phyloP scores from a whole-genome alignment of 1,284 basidiomycete species.

The Tranzscheliella williamsii region DNA sequence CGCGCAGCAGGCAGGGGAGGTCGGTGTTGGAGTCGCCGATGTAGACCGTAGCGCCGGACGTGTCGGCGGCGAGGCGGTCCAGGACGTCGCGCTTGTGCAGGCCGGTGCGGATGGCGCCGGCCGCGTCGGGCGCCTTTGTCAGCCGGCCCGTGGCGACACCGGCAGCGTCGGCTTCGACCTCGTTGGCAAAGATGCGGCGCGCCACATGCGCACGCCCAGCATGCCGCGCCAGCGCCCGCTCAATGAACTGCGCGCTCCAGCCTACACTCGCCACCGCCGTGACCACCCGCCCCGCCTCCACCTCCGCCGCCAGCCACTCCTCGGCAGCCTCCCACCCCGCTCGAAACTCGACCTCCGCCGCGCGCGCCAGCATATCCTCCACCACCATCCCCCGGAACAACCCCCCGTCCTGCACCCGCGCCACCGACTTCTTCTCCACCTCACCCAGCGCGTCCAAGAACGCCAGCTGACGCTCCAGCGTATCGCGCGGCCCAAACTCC shows the following conservation, averaged over 20 bases:
- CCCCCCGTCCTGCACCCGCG: constrained; percentile 31
- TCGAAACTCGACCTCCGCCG: constrained; percentile 15
- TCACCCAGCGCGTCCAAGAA: constrained; percentile 28
- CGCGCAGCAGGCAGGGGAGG: constrained; percentile 43
- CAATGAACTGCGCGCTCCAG: constrained; percentile 51
- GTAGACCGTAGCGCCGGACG: constrained; percentile 24
- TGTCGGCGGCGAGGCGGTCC: not conserved
- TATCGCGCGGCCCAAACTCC: constrained; percentile 3
- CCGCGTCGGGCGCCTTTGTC: constrained; percentile 10
- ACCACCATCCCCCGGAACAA: constrained; percentile 36
- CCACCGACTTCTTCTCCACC: constrained; percentile 37
- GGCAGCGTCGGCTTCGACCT: constrained; percentile 27
- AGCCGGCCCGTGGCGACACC: constrained; percentile 35
- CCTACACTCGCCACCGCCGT: constrained; percentile 51
- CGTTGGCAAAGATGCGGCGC: constrained; percentile 41
- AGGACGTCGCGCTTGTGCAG: constrained; percentile 40
- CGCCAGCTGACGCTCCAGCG: constrained; percentile 16
- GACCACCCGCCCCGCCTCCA: not conserved
- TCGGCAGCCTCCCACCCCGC: constrained; percentile 34
- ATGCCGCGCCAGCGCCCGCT: constrained; percentile 23
- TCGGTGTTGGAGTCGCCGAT: constrained; percentile 56
- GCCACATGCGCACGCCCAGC: not conserved
- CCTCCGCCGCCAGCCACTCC: constrained; percentile 11
- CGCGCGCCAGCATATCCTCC: constrained; percentile 4
- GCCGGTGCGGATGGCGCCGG: constrained; percentile 36